These are phyloP conservation scores for Cryoendolithus antarcticus DNA, from an alignment of 2,329 filamentous ascomycete genomes.

Conservation along the genomic window DNA sequence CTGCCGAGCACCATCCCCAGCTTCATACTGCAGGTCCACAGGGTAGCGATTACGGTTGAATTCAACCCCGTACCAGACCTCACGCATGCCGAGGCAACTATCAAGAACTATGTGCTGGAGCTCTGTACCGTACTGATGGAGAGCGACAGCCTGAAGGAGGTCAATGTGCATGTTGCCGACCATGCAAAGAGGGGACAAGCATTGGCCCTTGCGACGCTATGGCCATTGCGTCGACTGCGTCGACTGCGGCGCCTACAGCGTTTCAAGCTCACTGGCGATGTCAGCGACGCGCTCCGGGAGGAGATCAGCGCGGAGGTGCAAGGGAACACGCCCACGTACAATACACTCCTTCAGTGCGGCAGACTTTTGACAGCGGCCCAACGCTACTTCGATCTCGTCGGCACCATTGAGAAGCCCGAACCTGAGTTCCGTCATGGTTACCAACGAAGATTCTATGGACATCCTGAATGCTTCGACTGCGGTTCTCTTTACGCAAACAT, in stretches of 20 bases:
- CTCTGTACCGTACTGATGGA: conserved; percentile 10
- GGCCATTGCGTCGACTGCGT: conserved; percentile 8
- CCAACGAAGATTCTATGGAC: no score
- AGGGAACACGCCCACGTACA: conserved; percentile 1
- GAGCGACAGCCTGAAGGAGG: conserved; percentile 4
- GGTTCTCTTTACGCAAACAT: no score
- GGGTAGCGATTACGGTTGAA: no score
- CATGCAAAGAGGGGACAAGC: neutral
- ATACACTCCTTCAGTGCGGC: conserved; percentile 2
- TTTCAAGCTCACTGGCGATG: conserved; percentile 3
- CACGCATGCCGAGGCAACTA: no score
- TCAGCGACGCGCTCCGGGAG: neutral
- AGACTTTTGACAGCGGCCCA: no score
- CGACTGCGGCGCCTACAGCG: conserved; percentile 5
- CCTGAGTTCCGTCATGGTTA: no score
- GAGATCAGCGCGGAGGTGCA: conserved; percentile 3
- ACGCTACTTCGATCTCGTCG: no score
- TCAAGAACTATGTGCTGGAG: neutral
- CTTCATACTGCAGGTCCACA: no score
- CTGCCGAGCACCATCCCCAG: no score
- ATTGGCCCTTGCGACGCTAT: neutral
- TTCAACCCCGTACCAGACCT: no score
- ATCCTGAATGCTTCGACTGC: no score
- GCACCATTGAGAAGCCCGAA: no score
- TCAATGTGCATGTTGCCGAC: conserved; percentile 2